phyloP scores from a whole-genome alignment of 805 yeast species.

The Lipomyces anomalus region DNA sequence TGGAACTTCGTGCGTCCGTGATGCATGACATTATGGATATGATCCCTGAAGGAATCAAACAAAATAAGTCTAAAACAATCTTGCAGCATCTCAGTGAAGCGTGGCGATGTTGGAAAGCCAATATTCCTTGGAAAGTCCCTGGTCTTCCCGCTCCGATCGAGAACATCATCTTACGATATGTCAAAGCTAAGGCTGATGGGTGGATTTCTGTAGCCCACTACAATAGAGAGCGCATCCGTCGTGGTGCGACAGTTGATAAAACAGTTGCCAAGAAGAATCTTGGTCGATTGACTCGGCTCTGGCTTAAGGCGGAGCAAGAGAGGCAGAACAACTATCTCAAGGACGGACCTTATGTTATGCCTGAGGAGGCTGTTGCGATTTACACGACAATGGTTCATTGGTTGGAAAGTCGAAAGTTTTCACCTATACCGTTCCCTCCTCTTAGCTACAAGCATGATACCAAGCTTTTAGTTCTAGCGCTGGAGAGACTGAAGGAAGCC shows the following conservation, averaged over 20 bases:
- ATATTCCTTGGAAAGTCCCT: conserved; percentile 95
- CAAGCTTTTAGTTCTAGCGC: conserved; percentile 77
- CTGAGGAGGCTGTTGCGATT: conserved; percentile 82
- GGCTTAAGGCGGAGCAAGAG: conserved; percentile 90
- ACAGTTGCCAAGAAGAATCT: conserved; percentile 89
- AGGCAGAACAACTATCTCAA: conserved; percentile 72
- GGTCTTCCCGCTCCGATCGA: conserved; percentile 91
- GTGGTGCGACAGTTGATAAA: conserved; percentile 91
- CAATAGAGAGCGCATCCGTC: conserved; percentile 79
- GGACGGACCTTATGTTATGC: conserved; percentile 80
- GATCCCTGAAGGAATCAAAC: conserved; percentile 93
- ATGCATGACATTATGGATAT: conserved; percentile 93
- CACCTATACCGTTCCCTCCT: conserved; percentile 92
- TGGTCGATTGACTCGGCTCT: conserved; percentile 83
- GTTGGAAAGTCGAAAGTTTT: conserved; percentile 77
- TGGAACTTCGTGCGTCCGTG: conserved; percentile 88
- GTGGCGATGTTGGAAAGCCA: conserved; percentile 99
- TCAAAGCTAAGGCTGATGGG: conserved; percentile 93
- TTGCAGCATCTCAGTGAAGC: conserved; percentile 95
- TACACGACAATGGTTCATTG: conserved; percentile 86
- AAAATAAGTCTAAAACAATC: conserved; percentile 77
- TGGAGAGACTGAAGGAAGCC: conserved; percentile 79
- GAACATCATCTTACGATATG: conserved; percentile 77
- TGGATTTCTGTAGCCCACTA: conserved; percentile 93
- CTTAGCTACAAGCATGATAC: conserved; percentile 88